phyloP scores from a whole-genome alignment of 495 filamentous ascomycete species.

The Aspergillus panamensis region DNA sequence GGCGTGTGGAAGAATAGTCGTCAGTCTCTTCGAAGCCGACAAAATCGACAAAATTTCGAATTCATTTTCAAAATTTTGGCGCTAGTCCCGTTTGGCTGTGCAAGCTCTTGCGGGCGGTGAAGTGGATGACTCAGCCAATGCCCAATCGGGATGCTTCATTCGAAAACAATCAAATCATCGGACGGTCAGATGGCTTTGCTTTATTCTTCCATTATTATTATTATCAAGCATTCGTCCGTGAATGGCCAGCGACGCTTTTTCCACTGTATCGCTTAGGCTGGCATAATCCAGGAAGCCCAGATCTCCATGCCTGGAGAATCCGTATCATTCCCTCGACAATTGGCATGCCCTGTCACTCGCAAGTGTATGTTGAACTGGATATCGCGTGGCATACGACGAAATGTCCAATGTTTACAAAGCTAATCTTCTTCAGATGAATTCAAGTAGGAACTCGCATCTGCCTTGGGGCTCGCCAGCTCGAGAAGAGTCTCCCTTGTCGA shows the following conservation, averaged over 20 bases:
- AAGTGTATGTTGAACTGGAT: conserved; percentile 2
- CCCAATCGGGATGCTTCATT: conserved; percentile 16
- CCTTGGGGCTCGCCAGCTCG: conserved; percentile 34
- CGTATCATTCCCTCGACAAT: not conserved
- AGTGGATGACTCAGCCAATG: conserved; percentile 34
- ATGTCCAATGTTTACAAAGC: not conserved
- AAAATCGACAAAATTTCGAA: conserved; percentile 38
- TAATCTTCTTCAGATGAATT: conserved; percentile 29
- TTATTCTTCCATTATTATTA: not conserved
- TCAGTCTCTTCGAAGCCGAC: conserved; percentile 25
- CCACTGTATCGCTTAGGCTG: no score
- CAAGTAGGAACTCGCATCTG: conserved; percentile 29
- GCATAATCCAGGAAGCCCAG: not conserved
- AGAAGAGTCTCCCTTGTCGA: conserved; percentile 32
- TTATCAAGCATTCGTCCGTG: no score
- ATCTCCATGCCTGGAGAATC: not conserved
- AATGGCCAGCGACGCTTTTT: no score
- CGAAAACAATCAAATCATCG: conserved; percentile 17
- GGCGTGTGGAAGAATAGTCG: conserved; percentile 29
- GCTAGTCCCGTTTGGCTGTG: conserved; percentile 34
- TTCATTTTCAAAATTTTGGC: conserved; percentile 42
- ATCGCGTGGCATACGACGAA: not conserved
- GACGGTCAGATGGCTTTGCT: not conserved
- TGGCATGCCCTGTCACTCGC: not conserved
- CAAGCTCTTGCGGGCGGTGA: conserved; percentile 20